Evolutionary conservation across 441 rosid species (phyloP), one percentile per base, ranked within the genome.

Genomic region (Metrosideros polymorpha): DNA sequence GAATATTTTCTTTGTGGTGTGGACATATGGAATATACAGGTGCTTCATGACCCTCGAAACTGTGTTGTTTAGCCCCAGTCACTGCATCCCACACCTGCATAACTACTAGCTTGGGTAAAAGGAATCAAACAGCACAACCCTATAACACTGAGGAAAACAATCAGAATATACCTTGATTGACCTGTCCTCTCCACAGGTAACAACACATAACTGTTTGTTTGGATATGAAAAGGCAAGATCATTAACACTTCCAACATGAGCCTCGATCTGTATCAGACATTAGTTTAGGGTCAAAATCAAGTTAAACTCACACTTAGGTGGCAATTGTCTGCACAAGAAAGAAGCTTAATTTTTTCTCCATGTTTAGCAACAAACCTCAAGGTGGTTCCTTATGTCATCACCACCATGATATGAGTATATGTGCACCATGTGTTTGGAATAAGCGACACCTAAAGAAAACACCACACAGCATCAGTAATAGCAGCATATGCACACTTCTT

Each of bases 131-230:
- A 66, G 32, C 52, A 79, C 71, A 87, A 50, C 29, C 54, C 55
- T 45, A 49, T 47, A 90, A 53, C 83, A 88, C 45, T 47, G 83
- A 29, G 45, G 56, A n/a, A 83, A 83, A 39, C 27, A 2, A 87
- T 82, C 50, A 57, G 84, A 87, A 87, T 88, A 88, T 85, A 95
- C 98, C 97, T 92, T 95, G 52, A 94, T 94, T 52, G 84, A 49
- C 89, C 92, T 92, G 92, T 95, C 98, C 29, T 95, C 98, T 30
- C 98, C 98, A 83, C 98, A 93, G 85, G 96, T 95, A 71, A 95
- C 90, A 56, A 94, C 89, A 84, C 91, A 88, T 56, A 92, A 89
- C 90, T 92, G 97, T 82, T 94, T 93, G 91, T 89, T 92, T 83
- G 97, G 95, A 89, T 90, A 91, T 83, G 95, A 92, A 88, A 95